Conservation (phyloP, 2,329 filamentous ascomycete species). For the Microcera coccophila region DNA sequence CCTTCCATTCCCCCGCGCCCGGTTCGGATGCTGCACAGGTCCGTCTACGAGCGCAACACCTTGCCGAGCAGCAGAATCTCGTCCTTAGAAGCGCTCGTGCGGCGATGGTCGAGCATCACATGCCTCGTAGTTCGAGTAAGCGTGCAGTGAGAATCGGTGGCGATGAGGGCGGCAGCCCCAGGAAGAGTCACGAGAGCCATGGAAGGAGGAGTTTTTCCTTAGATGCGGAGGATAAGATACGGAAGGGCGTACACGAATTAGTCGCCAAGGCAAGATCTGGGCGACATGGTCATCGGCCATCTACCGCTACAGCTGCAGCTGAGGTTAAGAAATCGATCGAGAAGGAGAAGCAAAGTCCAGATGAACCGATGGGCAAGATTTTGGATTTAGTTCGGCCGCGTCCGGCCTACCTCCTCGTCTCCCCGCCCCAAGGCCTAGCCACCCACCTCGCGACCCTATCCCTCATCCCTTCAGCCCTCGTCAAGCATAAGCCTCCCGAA, state of each 20-base stretch:
- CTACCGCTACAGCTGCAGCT: background rate
- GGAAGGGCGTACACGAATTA: conserved; percentile 46
- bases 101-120: conserved; percentile 27
- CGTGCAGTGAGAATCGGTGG: conserved; percentile 49
- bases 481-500: conserved; percentile 21
- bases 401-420: conserved; percentile 61
- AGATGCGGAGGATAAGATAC: conserved; percentile 47
- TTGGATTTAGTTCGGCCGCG: conserved; percentile 35
- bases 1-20: conserved; percentile 51
- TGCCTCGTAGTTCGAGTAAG: conserved; percentile 23
- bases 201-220: conserved; percentile 36
- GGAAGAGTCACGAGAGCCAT: conserved; percentile 37
- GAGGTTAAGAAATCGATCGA: background rate
- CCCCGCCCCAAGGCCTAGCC: conserved; percentile 59
- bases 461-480: conserved; percentile 36
- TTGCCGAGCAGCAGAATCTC: conserved; percentile 60
- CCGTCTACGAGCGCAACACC: conserved; percentile 61
- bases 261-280: conserved; percentile 37
- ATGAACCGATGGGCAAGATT: conserved; percentile 30
- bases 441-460: conserved; percentile 62
- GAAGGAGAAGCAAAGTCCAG: conserved; percentile 5
- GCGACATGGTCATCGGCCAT: conserved; percentile 14
- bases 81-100: conserved; percentile 38
- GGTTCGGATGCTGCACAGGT: conserved; percentile 65
- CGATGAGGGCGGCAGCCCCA: conserved; percentile 40